These are phyloP conservation scores for Pyronema omphalodes DNA, from an alignment of 495 filamentous ascomycete genomes.

Conservation along the genomic window DNA sequence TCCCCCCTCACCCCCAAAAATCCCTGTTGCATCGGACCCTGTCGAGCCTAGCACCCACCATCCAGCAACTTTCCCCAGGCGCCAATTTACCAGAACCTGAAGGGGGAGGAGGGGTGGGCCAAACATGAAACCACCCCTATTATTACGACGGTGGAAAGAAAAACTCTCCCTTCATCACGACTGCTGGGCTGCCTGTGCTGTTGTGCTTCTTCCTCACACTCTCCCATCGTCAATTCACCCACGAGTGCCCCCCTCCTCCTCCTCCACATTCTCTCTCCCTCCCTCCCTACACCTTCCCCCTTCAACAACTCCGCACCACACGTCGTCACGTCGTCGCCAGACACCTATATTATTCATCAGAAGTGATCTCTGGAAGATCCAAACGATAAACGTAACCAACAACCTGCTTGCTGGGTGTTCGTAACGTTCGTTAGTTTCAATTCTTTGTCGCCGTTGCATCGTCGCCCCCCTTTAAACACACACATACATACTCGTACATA, in stretches of 20 bases:
- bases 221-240: not conserved
- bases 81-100: not conserved
- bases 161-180: not conserved
- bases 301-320: no score
- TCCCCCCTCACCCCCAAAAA: no score
- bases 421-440: not conserved
- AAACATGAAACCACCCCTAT: not conserved
- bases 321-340: no score
- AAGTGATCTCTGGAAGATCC: not conserved
- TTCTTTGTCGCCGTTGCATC: not conserved
- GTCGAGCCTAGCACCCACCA: not conserved
- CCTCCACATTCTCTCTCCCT: not conserved
- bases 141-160: not conserved
- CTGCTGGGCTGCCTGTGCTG: not conserved
- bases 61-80: not conserved
- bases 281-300: no score
- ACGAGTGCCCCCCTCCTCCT: not conserved
- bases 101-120: not conserved
- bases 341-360: not conserved
- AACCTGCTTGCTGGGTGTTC: not conserved
- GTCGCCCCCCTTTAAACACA: not conserved
- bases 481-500: no score
- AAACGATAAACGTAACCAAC: not conserved
- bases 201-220: not conserved
- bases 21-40: no score